A percentile compares a stretch with the other conserved stretches of the same genome.
Evolutionary conservation across 2,329 filamentous ascomycete species (phyloP).

Genomic region (Verticillium nubilum): DNA sequence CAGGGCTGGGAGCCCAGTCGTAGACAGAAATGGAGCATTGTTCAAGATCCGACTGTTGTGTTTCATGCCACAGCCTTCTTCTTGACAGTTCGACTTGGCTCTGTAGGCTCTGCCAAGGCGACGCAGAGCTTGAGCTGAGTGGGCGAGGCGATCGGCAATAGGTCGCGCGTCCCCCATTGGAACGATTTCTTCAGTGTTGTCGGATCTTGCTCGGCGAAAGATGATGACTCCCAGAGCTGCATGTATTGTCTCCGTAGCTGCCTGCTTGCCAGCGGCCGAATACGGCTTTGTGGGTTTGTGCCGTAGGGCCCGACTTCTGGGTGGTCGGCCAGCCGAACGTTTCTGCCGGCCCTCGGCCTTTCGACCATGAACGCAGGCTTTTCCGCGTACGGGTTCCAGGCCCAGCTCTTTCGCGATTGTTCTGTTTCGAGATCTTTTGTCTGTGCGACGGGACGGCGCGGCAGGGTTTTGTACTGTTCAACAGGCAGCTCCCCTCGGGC

Average conservation of each 20-base stretch:
- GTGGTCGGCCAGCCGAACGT: slow-evolving; percentile 29
- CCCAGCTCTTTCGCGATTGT: slow-evolving; percentile 19
- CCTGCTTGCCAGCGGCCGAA: slow-evolving; percentile 28
- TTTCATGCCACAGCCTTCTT: neutral
- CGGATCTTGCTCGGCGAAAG: slow-evolving; percentile 31
- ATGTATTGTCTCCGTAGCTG: slow-evolving; percentile 43
- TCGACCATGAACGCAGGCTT: slow-evolving; percentile 33
- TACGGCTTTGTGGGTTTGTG: slow-evolving; percentile 13
- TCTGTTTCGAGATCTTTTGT: neutral
- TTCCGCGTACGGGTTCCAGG: slow-evolving; percentile 38
- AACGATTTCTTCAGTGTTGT: slow-evolving; percentile 27
- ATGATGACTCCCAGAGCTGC: slow-evolving; percentile 37
- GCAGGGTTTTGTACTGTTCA: slow-evolving; percentile 31
- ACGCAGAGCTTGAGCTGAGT: neutral
- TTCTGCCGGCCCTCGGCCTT: slow-evolving; percentile 24
- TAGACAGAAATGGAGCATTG: neutral
- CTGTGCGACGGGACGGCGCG: slow-evolving; percentile 24
- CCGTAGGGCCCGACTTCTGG: slow-evolving; percentile 31
- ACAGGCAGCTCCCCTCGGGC: slow-evolving; percentile 32
- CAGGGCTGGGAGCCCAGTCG: slow-evolving; percentile 23
- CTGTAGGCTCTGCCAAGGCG: neutral
- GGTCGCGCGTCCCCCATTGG: slow-evolving; percentile 37
- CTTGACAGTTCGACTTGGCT: neutral
- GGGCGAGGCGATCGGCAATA: neutral
- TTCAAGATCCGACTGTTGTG: neutral